Evolutionary conservation across 345 rosid genomes (phyloP).

Genomic region (Lepidium africanum): DNA sequence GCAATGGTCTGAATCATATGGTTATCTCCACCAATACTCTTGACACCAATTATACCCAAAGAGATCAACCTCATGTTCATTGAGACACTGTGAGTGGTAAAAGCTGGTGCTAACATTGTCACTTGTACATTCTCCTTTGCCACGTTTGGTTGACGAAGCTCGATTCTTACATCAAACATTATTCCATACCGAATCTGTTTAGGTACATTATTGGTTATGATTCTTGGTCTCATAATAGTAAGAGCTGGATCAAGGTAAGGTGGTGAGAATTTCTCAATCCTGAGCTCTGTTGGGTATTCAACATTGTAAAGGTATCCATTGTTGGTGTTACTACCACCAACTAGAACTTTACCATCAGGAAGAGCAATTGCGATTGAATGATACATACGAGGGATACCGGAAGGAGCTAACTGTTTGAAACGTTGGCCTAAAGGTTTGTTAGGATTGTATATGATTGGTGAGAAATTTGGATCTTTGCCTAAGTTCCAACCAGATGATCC

Average conservation of each 20-base stretch:
- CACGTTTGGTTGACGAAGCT: background rate
- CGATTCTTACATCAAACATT: constrained; percentile 20
- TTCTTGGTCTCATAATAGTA: constrained; percentile 23
- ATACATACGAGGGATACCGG: constrained; percentile 50
- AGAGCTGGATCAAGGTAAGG: constrained; percentile 47
- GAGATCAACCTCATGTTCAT: constrained; percentile 57
- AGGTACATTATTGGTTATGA: constrained; percentile 3
- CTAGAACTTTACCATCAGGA: constrained; percentile 47
- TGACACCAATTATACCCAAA: constrained; percentile 23
- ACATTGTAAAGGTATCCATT: constrained; percentile 42
- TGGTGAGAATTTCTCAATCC: constrained; percentile 63
- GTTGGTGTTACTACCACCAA: constrained; percentile 67
- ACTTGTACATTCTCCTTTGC: constrained; percentile 22
- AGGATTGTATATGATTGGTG: constrained; percentile 40
- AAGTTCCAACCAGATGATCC: constrained; percentile 59
- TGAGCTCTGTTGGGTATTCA: constrained; percentile 56
- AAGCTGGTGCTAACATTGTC: constrained; percentile 53
- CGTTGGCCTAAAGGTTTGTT: constrained; percentile 17
- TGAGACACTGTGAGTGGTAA: constrained; percentile 53
- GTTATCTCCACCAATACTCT: background rate
- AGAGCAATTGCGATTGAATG: constrained; percentile 43
- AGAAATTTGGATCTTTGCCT: constrained; percentile 47
- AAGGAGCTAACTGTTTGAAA: constrained; percentile 33
- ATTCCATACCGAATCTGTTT: constrained; percentile 22
- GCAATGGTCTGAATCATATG: constrained; percentile 23